These are phyloP conservation scores for Phytophthora podocarpi DNA, from an alignment of 352 stramenopile species.

Conservation along the genomic window DNA sequence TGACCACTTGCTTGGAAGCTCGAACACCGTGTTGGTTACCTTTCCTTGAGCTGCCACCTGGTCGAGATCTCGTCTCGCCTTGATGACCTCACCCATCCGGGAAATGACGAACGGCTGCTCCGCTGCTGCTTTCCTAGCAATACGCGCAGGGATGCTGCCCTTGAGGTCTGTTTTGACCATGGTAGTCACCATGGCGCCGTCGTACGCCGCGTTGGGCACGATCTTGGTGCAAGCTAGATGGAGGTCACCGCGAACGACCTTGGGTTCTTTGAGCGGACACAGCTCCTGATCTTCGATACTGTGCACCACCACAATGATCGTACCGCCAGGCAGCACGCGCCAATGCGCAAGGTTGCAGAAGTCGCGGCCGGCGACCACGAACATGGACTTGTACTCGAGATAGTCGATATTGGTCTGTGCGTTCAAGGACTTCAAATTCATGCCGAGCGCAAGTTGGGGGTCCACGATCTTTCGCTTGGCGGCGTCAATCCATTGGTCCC, in stretches of 20 bases:
- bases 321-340: conserved; percentile 63
- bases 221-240: conserved; percentile 75
- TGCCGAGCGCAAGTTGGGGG: conserved; percentile 52
- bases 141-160: conserved; percentile 65
- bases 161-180: conserved; percentile 81
- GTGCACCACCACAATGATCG: conserved; percentile 72
- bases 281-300: conserved; percentile 62
- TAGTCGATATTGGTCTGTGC: conserved; percentile 73
- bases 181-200: conserved; percentile 60
- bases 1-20: conserved; percentile 23
- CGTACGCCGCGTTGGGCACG: conserved; percentile 62
- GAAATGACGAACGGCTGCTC: conserved; percentile 74
- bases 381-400: conserved; percentile 81
- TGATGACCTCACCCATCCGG: conserved; percentile 58
- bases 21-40: conserved; percentile 55
- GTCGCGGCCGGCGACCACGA: conserved; percentile 73
- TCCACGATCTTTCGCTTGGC: conserved; percentile 61
- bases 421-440: conserved; percentile 49
- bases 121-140: conserved; percentile 61
- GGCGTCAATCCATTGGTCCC: conserved; percentile 56
- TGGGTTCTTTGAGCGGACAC: conserved; percentile 71
- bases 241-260: conserved; percentile 68
- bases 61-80: conserved; percentile 49
- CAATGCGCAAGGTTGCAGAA: conserved; percentile 79
- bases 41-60: conserved; percentile 42